Percentiles rank a stretch among this genome's conserved stretches.
phyloP scores from a whole-genome alignment of 164 flowering plant species.

The Aristolochia californica region DNA sequence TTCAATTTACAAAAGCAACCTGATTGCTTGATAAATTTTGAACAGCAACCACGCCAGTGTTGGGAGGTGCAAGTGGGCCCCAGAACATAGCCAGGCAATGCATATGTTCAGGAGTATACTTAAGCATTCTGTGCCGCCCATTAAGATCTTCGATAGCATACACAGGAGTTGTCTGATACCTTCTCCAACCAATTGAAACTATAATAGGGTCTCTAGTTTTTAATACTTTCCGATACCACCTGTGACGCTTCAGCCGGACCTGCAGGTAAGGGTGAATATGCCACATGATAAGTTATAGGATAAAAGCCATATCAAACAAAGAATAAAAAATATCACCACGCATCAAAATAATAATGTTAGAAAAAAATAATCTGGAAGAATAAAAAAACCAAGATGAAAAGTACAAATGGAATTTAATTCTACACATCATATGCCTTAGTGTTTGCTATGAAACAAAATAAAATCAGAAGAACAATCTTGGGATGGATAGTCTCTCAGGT shows the following conservation, averaged over 20 bases:
- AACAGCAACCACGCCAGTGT: conserved; percentile 77
- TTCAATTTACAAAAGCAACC: conserved; percentile 24
- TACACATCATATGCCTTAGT: too few relatives aligned
- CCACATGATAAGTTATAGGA: too few relatives aligned
- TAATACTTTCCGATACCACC: conserved; percentile 84
- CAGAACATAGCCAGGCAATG: conserved; percentile 96
- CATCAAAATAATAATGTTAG: too few relatives aligned
- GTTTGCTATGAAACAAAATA: too few relatives aligned
- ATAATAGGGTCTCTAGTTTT: conserved; percentile 87
- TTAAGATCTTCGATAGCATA: conserved; percentile 80
- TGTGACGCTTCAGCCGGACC: conserved; percentile 78
- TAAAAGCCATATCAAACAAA: too few relatives aligned
- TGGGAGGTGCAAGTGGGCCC: conserved; percentile 98
- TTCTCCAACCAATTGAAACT: conserved; percentile 96
- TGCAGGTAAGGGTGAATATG: conserved; percentile 17
- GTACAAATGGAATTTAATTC: too few relatives aligned
- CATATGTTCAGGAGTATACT: conserved; percentile 96
- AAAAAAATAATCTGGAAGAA: too few relatives aligned
- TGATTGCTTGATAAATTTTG: conserved; percentile 76
- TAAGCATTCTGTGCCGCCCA: conserved; percentile 91
- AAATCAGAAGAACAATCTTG: too few relatives aligned
- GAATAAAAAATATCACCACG: too few relatives aligned
- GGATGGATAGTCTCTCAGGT: too few relatives aligned
- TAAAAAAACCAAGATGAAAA: too few relatives aligned
- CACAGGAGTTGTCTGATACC: conserved; percentile 80